Base-by-base conservation (phyloP, 2,329 filamentous ascomycete genomes). In the Rhynchosporium graminicola region DNA sequence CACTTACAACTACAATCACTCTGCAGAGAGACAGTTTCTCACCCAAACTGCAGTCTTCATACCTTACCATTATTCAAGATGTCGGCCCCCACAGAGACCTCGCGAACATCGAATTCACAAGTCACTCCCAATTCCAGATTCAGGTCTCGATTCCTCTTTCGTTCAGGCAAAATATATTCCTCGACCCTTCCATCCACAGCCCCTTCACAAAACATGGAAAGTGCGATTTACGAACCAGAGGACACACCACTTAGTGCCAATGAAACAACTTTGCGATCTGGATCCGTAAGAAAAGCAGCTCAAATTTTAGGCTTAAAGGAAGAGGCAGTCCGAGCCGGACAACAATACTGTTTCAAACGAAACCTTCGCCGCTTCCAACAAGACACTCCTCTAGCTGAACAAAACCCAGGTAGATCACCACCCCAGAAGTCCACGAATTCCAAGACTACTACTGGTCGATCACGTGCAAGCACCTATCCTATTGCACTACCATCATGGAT, bases 401-500 rank as follows among this genome's bases (percentile, higher is more conserved):
- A 36, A 5, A 36, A 1, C 33, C 33, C 6, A 10, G 33, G 20
- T 20, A 20, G 20, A 20, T 20, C 9, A 10, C 9, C 33, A 36
- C 33, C 9, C 33, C 5, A 36, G 33, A 10, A 36, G 6, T 10
- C 9, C 33, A 10, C 9, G 5, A 36, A 10, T 10, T 36, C 33
- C 5, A 36, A 36, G 9, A 36, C 5, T 36, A 36, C 33, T 6
- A 36, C 33, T 2, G 33, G 33, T 36, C 33, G 33, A 36, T 10
- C 33, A 36, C 33, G 33, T 36, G 33, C 33, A 36, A 5, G 33
- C 33, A 36, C 6, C 33, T 36, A 5, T 6, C 33, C 33, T 36
- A 54, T 33, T 20, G 51, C 51, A 13, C 51, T 36, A 54, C 33
- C 51, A 4, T 40, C 47, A 50, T 50, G 33, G 36, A 42, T 33